phyloP scores from a whole-genome alignment of 2,329 filamentous ascomycete species.

The Talaromyces sp. region DNA sequence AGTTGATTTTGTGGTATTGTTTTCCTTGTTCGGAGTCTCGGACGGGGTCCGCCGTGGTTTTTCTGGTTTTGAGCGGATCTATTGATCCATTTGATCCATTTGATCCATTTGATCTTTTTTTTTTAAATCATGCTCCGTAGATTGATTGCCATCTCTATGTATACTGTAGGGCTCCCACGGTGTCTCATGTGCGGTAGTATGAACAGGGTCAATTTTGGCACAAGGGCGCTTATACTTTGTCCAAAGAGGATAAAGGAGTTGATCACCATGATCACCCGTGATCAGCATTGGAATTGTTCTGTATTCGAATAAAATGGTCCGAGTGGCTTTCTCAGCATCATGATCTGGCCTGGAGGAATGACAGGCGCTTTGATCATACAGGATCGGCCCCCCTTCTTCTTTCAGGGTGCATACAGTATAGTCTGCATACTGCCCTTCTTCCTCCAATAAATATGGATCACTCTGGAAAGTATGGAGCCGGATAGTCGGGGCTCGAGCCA shows the following conservation, averaged over 20 bases:
- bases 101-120: not conserved
- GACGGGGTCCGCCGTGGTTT: not conserved
- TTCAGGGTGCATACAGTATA: not conserved
- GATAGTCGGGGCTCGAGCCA: slow-evolving; percentile 7
- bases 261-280: too few species aligned
- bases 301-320: too few species aligned
- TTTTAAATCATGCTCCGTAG: not conserved
- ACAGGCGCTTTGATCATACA: slow-evolving; percentile 17
- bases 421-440: not conserved
- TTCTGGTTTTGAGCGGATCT: not conserved
- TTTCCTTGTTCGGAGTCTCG: not conserved
- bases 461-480: not conserved
- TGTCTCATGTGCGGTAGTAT: too few species aligned
- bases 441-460: not conserved
- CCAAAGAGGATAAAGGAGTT: too few species aligned
- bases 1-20: not conserved
- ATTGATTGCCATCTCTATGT: too few species aligned
- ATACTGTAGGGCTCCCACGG: too few species aligned
- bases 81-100: not conserved
- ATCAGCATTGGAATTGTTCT: too few species aligned
- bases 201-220: too few species aligned
- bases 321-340: not conserved
- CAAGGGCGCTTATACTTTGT: too few species aligned
- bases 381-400: slow-evolving; percentile 6
- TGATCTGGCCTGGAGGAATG: slow-evolving; percentile 3